These are phyloP conservation scores for Periglandula ipomoeae DNA, from an alignment of 2,329 filamentous ascomycete genomes.

Conservation along the genomic window DNA sequence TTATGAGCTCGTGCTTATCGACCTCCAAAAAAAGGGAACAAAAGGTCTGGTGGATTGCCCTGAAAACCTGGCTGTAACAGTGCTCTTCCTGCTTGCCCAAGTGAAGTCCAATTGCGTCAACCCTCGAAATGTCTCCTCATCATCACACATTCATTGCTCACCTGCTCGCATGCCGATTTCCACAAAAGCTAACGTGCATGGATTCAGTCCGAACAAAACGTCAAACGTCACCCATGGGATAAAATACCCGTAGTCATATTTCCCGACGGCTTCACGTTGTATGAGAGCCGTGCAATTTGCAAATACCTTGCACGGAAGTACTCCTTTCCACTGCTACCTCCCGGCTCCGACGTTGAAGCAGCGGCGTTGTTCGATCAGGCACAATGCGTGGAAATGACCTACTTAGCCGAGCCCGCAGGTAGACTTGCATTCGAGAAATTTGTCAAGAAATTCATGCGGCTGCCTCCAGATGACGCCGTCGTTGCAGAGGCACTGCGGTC, in stretches of 20 bases:
- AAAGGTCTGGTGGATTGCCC: conserved; percentile 22
- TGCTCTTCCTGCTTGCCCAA: neutral
- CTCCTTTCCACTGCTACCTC: conserved; percentile 33
- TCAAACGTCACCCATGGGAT: conserved; percentile 31
- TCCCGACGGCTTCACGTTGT: conserved; percentile 32
- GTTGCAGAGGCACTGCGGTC: conserved; percentile 27
- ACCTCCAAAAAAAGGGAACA: conserved; percentile 31
- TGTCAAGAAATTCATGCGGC: conserved; percentile 32
- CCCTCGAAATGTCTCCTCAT: neutral
- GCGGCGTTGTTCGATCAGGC: conserved; percentile 35
- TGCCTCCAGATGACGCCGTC: conserved; percentile 30
- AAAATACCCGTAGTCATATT: conserved; percentile 31
- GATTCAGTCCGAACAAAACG: conserved; percentile 25
- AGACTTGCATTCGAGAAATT: conserved; percentile 36
- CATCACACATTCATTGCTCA: neutral
- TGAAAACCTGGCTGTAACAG: neutral
- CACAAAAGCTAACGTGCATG: neutral
- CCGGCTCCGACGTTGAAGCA: conserved; percentile 28
- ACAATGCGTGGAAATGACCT: conserved; percentile 29
- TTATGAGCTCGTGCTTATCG: conserved; percentile 28
- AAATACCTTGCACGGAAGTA: conserved; percentile 36
- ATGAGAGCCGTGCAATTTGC: conserved; percentile 38
- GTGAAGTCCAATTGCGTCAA: neutral
- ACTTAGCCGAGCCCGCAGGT: conserved; percentile 35
- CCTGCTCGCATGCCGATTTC: neutral